Evolutionary conservation across 2,329 filamentous ascomycete genomes (phyloP).

Genomic region (Cladosporium colombiae): DNA sequence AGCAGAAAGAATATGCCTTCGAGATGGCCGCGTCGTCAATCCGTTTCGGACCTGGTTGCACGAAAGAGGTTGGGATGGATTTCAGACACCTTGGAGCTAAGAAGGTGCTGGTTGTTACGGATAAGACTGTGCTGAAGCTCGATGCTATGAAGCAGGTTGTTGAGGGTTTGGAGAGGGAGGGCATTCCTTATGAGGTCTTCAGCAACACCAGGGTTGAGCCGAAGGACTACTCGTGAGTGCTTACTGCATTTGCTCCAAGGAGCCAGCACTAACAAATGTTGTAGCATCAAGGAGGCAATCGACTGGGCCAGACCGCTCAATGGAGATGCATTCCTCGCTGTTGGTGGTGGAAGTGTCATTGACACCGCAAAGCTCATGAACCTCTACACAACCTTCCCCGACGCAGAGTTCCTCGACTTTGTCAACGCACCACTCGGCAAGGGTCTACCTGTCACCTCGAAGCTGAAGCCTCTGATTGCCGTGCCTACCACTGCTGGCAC

Average conservation of each 20-base stretch:
- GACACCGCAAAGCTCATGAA: constrained; percentile 99
- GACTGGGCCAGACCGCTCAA: constrained; percentile 76
- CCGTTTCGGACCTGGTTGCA: constrained; percentile 88
- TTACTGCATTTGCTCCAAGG: neutral
- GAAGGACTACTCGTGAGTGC: constrained; percentile 81
- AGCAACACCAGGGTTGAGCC: constrained; percentile 83
- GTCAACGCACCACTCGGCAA: constrained; percentile 93
- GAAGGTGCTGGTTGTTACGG: constrained; percentile 89
- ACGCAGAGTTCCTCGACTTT: constrained; percentile 94
- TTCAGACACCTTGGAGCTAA: constrained; percentile 86
- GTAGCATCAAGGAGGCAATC: constrained; percentile 84
- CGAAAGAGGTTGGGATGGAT: constrained; percentile 97
- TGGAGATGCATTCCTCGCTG: constrained; percentile 88
- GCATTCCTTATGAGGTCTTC: constrained; percentile 78
- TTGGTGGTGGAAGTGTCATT: constrained; percentile 90
- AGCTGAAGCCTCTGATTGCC: constrained; percentile 74
- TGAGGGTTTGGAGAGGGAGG: constrained; percentile 75
- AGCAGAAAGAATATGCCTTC: constrained; percentile 94
- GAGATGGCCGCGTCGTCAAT: constrained; percentile 97
- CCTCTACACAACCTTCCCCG: constrained; percentile 84
- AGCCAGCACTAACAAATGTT: neutral
- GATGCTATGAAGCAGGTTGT: constrained; percentile 88
- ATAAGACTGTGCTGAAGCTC: constrained; percentile 76
- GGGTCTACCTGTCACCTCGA: constrained; percentile 71
- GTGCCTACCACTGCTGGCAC: constrained; percentile 85